Evolutionary conservation across 1,284 basidiomycete species (phyloP).

Genomic region (Pulveroboletus sp.): DNA sequence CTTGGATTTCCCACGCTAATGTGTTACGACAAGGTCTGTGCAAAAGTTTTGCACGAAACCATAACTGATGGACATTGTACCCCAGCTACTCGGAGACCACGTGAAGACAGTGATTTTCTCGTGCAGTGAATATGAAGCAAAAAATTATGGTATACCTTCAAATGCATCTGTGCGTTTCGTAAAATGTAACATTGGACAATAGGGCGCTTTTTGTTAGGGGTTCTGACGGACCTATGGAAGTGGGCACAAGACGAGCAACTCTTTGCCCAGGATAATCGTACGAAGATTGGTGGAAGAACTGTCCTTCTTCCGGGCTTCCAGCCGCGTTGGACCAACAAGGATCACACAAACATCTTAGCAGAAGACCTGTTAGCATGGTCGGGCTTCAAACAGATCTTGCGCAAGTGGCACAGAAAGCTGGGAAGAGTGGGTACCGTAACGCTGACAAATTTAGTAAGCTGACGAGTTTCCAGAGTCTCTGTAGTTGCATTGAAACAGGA

Average conservation of each 20-base stretch:
- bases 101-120: conserved; percentile 85
- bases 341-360: conserved; percentile 35
- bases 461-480: conserved; percentile 45
- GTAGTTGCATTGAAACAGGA: conserved; percentile 63
- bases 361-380: conserved; percentile 67
- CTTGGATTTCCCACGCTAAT: conserved; percentile 84
- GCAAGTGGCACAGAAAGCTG: conserved; percentile 82
- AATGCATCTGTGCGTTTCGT: conserved; percentile 1
- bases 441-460: background rate
- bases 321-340: conserved; percentile 46
- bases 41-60: background rate
- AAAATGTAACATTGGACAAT: background rate
- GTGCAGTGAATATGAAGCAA: conserved; percentile 93
- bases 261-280: conserved; percentile 65
- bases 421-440: conserved; percentile 42
- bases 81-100: conserved; percentile 77
- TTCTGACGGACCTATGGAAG: conserved; percentile 69
- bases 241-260: conserved; percentile 74
- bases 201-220: conserved; percentile 83
- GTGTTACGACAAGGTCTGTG: conserved; percentile 78
- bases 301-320: conserved; percentile 66
- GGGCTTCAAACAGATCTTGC: conserved; percentile 66
- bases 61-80: conserved; percentile 9
- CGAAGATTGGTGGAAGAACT: conserved; percentile 61
- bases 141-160: conserved; percentile 74